Evolutionary conservation across 495 filamentous ascomycete genomes (phyloP).

Genomic region (Podospora fimiseda): DNA sequence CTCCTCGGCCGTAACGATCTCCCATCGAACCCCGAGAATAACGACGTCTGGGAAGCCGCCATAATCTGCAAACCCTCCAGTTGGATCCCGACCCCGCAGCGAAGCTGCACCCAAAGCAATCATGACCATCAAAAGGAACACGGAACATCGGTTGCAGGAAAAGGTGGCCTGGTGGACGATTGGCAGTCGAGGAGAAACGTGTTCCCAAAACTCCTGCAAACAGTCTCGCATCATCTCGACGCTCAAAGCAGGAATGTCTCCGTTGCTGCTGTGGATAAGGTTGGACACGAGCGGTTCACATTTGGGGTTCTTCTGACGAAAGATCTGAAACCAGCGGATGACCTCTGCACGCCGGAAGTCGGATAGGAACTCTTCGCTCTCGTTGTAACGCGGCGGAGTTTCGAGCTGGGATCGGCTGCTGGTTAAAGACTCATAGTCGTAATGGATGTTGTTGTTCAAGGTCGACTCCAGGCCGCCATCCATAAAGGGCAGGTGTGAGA

Average conservation of each 20-base stretch:
- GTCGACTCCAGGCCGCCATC: conserved; percentile 46
- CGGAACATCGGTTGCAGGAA: conserved; percentile 69
- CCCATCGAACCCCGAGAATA: conserved; percentile 77
- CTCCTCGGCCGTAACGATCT: conserved; percentile 78
- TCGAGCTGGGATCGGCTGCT: conserved; percentile 64
- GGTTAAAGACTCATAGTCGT: conserved; percentile 49
- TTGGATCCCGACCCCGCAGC: conserved; percentile 67
- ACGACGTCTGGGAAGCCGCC: conserved; percentile 76
- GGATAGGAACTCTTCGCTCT: conserved; percentile 69
- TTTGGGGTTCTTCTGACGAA: conserved; percentile 67
- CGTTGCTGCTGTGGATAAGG: conserved; percentile 62
- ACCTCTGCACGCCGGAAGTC: conserved; percentile 78
- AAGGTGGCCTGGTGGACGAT: conserved; percentile 94
- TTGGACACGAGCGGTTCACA: conserved; percentile 63
- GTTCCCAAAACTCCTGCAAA: conserved; percentile 85
- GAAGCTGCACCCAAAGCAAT: conserved; percentile 89
- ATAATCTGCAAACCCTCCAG: conserved; percentile 59
- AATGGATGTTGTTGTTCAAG: conserved; percentile 46
- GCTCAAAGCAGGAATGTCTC: conserved; percentile 66
- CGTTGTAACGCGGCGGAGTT: conserved; percentile 64
- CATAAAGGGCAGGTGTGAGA: conserved; percentile 39
- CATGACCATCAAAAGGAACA: conserved; percentile 76
- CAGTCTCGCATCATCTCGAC: conserved; percentile 89
- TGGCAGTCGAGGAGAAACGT: conserved; percentile 87
- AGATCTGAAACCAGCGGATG: conserved; percentile 68